Base-by-base conservation (phyloP, 176 grass and related monocot genomes). In the Aegilops sharonensis region DNA sequence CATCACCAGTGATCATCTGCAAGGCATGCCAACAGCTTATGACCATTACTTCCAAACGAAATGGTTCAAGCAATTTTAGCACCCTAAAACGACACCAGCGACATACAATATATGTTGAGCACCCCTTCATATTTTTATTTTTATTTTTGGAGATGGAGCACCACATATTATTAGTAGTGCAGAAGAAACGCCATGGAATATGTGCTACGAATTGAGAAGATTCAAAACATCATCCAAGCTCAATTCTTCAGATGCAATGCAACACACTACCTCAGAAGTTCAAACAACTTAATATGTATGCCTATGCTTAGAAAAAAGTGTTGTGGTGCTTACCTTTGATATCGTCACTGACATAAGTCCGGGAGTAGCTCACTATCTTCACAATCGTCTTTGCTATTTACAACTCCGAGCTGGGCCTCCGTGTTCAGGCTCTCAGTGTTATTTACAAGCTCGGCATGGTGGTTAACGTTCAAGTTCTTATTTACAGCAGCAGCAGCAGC, bases 391-490 rank as follows among this genome's bases (percentile, higher is more conserved):
- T 81, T 86, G 84, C 87, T 94, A 94, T 95, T 83, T 95, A 95
- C 94, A 98, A 80, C 89, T 88, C 84, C 90, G 78, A 95, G 88
- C 87, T 80, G 92, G 79, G 90, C 85, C 90, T 92, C 85, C 67
- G 64, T 91, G 85, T 88, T 87, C 48, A 87, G 85, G 90, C 78
- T 88, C 81, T 87, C 82, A 78, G 78, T 94, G 79, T 90, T 93
- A 91, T 94, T 92, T 83, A 94, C 91, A 94, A 88, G 78, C 87
- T 94, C 80, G 83, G 89, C 32, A 70, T 75, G 61, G 37, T 18
- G 48, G 71, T 84, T 81, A 94, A 88, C 79, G 77, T 86, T 86
- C 82, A 87, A 79, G 78, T 83, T 75, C 54, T 89, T 95, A 98
- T 92, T 87, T 95, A 94, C 93, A 98, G 77, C 68, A 86, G 83